Conservation (phyloP, 2,329 filamentous ascomycete genomes). For the Penicillium sp. region DNA sequence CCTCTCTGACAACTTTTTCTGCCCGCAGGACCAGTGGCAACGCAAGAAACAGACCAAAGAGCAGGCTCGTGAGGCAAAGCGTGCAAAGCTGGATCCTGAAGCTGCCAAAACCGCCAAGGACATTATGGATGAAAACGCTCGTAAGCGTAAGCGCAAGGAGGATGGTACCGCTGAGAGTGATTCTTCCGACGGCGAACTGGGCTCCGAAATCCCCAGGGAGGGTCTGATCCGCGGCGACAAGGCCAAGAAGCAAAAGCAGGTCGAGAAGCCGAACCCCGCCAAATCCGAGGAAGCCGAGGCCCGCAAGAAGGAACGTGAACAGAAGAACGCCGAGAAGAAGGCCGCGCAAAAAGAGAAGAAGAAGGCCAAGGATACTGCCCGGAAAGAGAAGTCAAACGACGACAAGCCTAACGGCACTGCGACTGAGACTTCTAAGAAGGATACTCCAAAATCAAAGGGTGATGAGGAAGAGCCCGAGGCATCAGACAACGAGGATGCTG, state of each 20-base stretch:
- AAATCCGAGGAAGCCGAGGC: conserved; percentile 36
- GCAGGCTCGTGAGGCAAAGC: conserved; percentile 76
- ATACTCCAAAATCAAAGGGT: conserved; percentile 7
- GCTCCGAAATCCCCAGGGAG: conserved; percentile 57
- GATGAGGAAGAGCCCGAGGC: conserved; percentile 19
- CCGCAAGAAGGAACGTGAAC: conserved; percentile 39
- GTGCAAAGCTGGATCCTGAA: conserved; percentile 87
- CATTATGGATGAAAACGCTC: conserved; percentile 80
- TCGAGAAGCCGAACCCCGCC: conserved; percentile 26
- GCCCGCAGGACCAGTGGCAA: conserved; percentile 79
- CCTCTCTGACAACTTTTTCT: conserved; percentile 14
- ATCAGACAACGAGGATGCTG: conserved; percentile 26
- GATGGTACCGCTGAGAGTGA: conserved; percentile 55
- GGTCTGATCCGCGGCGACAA: conserved; percentile 56
- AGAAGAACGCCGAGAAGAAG: conserved; percentile 49
- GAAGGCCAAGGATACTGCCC: conserved; percentile 43
- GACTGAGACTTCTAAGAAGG: conserved; percentile 24
- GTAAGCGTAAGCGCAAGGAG: conserved; percentile 71
- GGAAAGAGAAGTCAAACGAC: conserved; percentile 1
- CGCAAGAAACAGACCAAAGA: conserved; percentile 95
- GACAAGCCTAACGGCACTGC: neutral
- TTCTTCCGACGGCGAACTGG: conserved; percentile 48
- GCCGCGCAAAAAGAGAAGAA: conserved; percentile 51
- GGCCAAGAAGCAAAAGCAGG: conserved; percentile 58
- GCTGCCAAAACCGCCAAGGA: conserved; percentile 90